Base-by-base conservation (phyloP, 306 rosid species). In the Fragaria ananassa region DNA sequence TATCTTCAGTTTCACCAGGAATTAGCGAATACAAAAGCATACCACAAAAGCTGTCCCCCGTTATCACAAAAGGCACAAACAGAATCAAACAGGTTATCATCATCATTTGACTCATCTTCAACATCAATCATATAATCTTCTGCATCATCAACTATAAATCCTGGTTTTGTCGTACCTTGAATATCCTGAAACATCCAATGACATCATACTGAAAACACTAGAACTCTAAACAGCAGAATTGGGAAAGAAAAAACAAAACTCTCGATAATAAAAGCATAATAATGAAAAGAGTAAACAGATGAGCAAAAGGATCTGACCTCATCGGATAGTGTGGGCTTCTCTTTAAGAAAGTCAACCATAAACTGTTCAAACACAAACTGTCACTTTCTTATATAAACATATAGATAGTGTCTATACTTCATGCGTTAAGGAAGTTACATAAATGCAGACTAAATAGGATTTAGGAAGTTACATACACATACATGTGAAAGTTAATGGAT, bases 1-100 rank as follows among this genome's bases (percentile, higher is more conserved):
- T 31, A 12, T 27, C 25, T 39, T 31, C 31, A 54, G n/a, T 54
- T 25, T 25, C 68, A 25, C 11, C 6, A 41, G 11, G 31, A 47
- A 35, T 19, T 29, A 68, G 72, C 46, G 72, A 74, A 35, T 4
- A 34, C 68, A 70, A 75, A 71, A 71, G 68, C 78, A 57, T 89
- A 94, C 98, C 96, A 86, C 77, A 90, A 57, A 31, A 95, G 83
- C 1, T 76, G 39, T 18, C 99, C 99, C 21, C 99, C 97, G 74
- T 95, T 91, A 72, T 95, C 99, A 88, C 99, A 95, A 78, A 95
- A 42, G 1, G 93, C 87, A 81, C 99, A 95, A 78, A 87, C 97
- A 72, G 89, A 88, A 84, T 92, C 97, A 84, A 88, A 95, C 77
- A 90, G 77, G 2, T 74, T 93, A 8, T 81, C 96, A 19, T 80